Conservation (phyloP, 202 grass and related monocot species). For the Panicum virgatum region DNA sequence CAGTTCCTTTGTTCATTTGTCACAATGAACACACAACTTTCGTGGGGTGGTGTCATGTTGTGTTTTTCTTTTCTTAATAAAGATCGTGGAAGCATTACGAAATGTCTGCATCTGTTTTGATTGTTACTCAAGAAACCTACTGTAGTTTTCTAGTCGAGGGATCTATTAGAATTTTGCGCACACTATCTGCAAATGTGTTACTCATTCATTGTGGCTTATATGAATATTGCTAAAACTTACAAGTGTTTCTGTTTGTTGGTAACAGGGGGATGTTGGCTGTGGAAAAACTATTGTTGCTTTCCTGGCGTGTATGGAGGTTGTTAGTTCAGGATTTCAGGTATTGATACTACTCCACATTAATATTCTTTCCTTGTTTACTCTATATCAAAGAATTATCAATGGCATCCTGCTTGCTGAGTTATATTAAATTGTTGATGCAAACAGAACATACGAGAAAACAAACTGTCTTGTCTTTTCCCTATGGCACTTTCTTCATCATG, state of each 20-base stretch:
- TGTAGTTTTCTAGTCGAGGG: constrained; percentile 4
- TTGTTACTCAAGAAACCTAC: background rate
- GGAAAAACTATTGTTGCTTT: constrained; percentile 96
- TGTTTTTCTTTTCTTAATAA: background rate
- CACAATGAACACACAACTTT: background rate
- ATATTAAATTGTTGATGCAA: constrained; percentile 31
- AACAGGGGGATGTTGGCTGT: constrained; percentile 94
- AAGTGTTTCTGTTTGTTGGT: constrained; percentile 17
- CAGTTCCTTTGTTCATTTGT: background rate
- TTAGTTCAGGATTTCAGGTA: constrained; percentile 97
- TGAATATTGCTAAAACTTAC: constrained; percentile 26
- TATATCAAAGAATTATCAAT: constrained; percentile 19
- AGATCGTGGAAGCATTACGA: background rate
- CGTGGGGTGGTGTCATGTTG: background rate
- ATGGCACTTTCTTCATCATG: constrained; percentile 31
- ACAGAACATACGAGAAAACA: constrained; percentile 16
- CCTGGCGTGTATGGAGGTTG: constrained; percentile 91
- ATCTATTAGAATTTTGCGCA: constrained; percentile 19
- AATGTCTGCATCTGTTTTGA: constrained; percentile 20
- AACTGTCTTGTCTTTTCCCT: background rate
- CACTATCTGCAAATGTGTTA: constrained; percentile 4
- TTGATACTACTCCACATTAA: constrained; percentile 9
- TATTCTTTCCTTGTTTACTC: constrained; percentile 25
- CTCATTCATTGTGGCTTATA: constrained; percentile 16
- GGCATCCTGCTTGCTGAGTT: constrained; percentile 18